These are phyloP conservation scores for Kodamaea hsintzibuensis DNA, from an alignment of 805 yeast genomes.

Conservation along the genomic window DNA sequence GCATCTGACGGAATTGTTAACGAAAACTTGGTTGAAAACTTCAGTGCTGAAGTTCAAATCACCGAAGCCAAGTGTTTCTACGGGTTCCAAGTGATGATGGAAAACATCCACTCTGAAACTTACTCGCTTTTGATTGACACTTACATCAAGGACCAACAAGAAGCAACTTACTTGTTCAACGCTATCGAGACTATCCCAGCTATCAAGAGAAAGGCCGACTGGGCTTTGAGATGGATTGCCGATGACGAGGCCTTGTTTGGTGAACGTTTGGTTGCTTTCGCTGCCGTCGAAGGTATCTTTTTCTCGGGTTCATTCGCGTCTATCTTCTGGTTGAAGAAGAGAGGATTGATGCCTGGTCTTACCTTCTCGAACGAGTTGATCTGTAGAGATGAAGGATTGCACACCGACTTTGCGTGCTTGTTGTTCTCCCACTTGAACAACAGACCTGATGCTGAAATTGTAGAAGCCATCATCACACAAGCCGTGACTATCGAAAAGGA, in stretches of 20 bases:
- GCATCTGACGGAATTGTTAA: conserved; percentile 98
- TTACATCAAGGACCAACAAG: conserved; percentile 94
- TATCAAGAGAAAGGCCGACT: conserved; percentile 95
- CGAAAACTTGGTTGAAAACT: conserved; percentile 95
- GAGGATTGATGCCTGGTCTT: conserved; percentile 98
- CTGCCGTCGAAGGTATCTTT: conserved; percentile 98
- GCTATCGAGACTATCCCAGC: conserved; percentile 97
- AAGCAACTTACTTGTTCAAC: conserved; percentile 85
- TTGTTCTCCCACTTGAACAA: conserved; percentile 89
- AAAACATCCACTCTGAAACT: conserved; percentile 97
- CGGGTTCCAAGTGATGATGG: conserved; percentile 99
- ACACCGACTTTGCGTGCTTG: conserved; percentile 97
- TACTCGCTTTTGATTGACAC: conserved; percentile 93
- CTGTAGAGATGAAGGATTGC: conserved; percentile 98
- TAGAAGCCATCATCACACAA: conserved; percentile 86
- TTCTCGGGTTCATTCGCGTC: conserved; percentile 98
- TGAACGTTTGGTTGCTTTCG: conserved; percentile 96
- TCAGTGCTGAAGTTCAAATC: conserved; percentile 93
- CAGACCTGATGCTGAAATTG: conserved; percentile 79
- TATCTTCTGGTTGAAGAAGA: conserved; percentile 97
- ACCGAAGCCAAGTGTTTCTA: conserved; percentile 99
- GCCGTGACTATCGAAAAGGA: conserved; percentile 94
- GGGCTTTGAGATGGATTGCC: conserved; percentile 98
- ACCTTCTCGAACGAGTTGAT: conserved; percentile 97
- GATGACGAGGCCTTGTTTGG: conserved; percentile 87